Percentiles rank a stretch among this genome's conserved stretches.
Evolutionary conservation across 1,139 yeast species (phyloP).

Genomic region (Saccharomyces hybrid): DNA sequence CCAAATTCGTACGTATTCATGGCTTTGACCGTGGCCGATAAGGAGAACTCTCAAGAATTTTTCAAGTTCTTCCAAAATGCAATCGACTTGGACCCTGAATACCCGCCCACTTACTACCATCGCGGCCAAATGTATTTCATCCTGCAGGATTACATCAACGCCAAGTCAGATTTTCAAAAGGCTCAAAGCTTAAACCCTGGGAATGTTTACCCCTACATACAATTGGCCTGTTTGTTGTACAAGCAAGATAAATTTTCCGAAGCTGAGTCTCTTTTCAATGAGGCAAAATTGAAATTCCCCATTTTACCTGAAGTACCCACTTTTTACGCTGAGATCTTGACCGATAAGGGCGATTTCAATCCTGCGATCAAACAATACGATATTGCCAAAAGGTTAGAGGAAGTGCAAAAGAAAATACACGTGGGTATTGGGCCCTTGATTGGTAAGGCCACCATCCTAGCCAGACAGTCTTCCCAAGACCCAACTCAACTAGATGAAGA

Average conservation of each 20-base stretch:
- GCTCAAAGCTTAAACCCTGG: conserved; percentile 64
- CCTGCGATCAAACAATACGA: conserved; percentile 81
- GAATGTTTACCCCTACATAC: conserved; percentile 79
- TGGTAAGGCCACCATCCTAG: conserved; percentile 72
- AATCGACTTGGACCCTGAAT: conserved; percentile 53
- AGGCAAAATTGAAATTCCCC: conserved; percentile 69
- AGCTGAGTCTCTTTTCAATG: conserved; percentile 60
- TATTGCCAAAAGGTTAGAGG: conserved; percentile 72
- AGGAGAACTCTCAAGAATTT: conserved; percentile 59
- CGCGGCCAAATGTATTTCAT: conserved; percentile 84
- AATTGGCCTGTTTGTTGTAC: conserved; percentile 84
- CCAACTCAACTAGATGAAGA: conserved; percentile 33
- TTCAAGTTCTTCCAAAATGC: conserved; percentile 52
- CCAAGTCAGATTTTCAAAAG: conserved; percentile 64
- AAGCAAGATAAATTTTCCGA: conserved; percentile 57
- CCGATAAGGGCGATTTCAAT: conserved; percentile 64
- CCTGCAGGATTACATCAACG: conserved; percentile 63
- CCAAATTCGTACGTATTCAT: conserved; percentile 74
- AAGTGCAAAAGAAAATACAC: conserved; percentile 38
- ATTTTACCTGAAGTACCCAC: conserved; percentile 83
- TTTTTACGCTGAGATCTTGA: conserved; percentile 86
- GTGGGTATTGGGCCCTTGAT: conserved; percentile 84
- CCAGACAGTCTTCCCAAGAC: conserved; percentile 36
- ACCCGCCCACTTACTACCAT: conserved; percentile 83
- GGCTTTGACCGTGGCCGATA: conserved; percentile 77